Base-by-base conservation (phyloP, 2,329 filamentous ascomycete species). In the Diaporthe aspalathi region DNA sequence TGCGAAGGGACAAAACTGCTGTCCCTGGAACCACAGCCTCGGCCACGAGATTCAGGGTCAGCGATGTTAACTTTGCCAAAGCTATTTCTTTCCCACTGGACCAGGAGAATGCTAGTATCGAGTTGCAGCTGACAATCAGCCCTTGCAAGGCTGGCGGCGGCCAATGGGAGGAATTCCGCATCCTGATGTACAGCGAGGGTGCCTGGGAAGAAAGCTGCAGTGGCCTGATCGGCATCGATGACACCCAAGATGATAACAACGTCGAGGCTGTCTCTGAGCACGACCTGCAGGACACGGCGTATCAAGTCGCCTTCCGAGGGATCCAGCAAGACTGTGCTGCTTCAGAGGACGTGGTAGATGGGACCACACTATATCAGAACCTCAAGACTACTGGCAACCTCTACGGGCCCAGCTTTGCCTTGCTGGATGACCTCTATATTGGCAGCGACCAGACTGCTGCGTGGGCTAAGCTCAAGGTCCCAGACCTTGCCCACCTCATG, bases 121-220 rank as follows among this genome's bases (percentile, higher is more conserved):
- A 71, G 27, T 24, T 71, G 9, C 69, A 71, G 20, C 47, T 71
- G 5, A 56, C 67, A 4, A 22, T 71, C 16, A 71, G 69, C 16
- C 69, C 69, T 0, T 63, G 40, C 7, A 49, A 35, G 24, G 57
- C 45, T 45, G 57, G 45, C 3, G 45, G 43, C 2, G 57, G 43
- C 2, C 57, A 43, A 2, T 71, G 69, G 69, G 43, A 53, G 38
- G 14, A 22, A 17, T 71, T 71, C 2, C 63, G 69, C 11, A 40
- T 71, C 8, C 20, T 72, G 6, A 63, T 49, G 11, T 68, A 35
- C 20, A 66, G 67, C 8, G 24, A 29, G 7, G 63, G 67, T 11
- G 38, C 45, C 4, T 71, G 69, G 69, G 63, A 56, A 16, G 69
- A 71, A 22, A 53, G 50, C 45, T 67, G 60, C 52, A 60, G 43